Base-by-base conservation (phyloP, 2,329 filamentous ascomycete species). In the Simplicillium sp. region DNA sequence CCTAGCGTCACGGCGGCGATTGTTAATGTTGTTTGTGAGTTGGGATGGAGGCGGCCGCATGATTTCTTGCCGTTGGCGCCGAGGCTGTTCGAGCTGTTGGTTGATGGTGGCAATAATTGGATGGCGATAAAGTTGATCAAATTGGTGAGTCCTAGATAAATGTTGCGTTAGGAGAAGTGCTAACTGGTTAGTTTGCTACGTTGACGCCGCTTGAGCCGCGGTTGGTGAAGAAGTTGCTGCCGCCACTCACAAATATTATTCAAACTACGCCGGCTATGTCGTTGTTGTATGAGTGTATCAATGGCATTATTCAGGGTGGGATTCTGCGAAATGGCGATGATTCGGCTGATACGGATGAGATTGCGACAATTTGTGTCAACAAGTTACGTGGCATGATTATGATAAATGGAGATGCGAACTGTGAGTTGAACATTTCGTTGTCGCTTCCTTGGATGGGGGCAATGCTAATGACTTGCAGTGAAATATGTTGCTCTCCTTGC, bases 81-180 rank as follows among this genome's bases (percentile, higher is more conserved):
- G 8, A 75, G 92, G 44, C 65, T 98, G 18, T 98, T 97, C 54
- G 89, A 96, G 56, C 72, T 98, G 14, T 68, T 98, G 18, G 89
- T 96, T 11, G 84, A 94, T 45, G 83, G 88, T 42, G 84, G 84
- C 31, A 97, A 98, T 62, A 98, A 98, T 62, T 98, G 92, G 92
- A 97, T 98, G 90, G 89, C 89, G 44, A 98, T 98, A 58, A 98
- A 98, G 60, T 78, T 98, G 47, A 97, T 98, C 60, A 98, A 98
- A 65, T 74, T 98, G 47, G 87, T 90, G 60, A 50, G 77, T 66
- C 29, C 41, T 28, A 25, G 9, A 25, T 11, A 16, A 2, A 9
- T n/a, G 13, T 16, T 7, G 3, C 2, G 11, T 11, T 4, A 15
- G 4, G 15, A 17, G 7, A 29, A 25, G 18, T 31, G 34, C 44